phyloP scores from a whole-genome alignment of 2,329 filamentous ascomycete species.

The Fusarium sp. region DNA sequence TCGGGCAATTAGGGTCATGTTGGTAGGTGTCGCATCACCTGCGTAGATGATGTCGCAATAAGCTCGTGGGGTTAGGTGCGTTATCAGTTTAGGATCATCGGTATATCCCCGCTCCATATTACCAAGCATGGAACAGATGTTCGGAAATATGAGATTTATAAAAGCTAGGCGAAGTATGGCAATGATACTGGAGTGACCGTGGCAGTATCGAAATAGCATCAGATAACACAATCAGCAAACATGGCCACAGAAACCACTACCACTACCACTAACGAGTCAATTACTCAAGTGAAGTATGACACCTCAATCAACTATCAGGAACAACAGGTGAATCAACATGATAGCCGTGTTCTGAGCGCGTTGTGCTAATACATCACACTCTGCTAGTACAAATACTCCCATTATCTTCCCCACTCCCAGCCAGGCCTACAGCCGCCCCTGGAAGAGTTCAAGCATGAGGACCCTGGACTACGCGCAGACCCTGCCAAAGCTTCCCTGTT shows the following conservation, averaged over 20 bases:
- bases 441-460: constrained; percentile 19
- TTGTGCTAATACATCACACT: neutral
- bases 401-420: constrained; percentile 28
- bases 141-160: neutral
- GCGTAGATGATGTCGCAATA: constrained; percentile 9
- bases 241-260: neutral
- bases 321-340: neutral
- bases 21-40: constrained; percentile 3
- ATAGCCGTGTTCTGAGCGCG: neutral
- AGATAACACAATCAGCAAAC: neutral
- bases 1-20: neutral
- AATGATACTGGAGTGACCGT: neutral
- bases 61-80: neutral
- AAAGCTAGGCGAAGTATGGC: neutral
- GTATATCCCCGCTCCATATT: neutral
- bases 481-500: neutral
- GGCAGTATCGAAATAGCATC: neutral
- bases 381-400: constrained; percentile 5
- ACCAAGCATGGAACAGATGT: neutral
- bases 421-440: constrained; percentile 20
- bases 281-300: neutral
- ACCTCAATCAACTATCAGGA: neutral
- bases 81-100: neutral
- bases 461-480: constrained; percentile 6
- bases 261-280: neutral